These are phyloP conservation scores for Gaertneriomyces sp. DNA, from an alignment of 192 early-diverging fungal species.

Conservation along the genomic window DNA sequence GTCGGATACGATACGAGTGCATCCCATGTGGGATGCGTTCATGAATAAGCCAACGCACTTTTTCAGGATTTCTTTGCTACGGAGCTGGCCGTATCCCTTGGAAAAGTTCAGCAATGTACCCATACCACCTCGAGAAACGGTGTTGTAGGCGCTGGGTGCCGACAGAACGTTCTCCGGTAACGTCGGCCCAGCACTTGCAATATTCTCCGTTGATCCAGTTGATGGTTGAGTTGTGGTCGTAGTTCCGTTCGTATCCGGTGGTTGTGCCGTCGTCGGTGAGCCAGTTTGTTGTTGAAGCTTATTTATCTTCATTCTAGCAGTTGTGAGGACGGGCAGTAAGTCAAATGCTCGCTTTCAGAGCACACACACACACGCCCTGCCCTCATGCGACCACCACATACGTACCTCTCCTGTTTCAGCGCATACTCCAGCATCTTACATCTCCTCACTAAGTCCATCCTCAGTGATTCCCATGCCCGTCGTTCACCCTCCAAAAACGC, in stretches of 20 bases:
- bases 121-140: slow-evolving; percentile 15
- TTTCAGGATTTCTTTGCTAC: slow-evolving; percentile 71
- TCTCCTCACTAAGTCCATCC: slow-evolving; percentile 68
- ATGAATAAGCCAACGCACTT: slow-evolving; percentile 43
- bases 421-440: slow-evolving; percentile 87
- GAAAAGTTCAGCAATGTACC: slow-evolving; percentile 43
- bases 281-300: slow-evolving; percentile 5
- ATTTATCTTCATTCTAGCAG: background rate
- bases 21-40: background rate
- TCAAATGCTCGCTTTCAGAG: too few relatives aligned
- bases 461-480: slow-evolving; percentile 68
- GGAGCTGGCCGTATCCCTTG: slow-evolving; percentile 49
- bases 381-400: background rate
- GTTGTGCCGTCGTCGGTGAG: background rate
- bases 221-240: too few relatives aligned
- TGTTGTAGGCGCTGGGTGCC: slow-evolving; percentile 27
- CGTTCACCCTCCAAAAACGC: slow-evolving; percentile 75
- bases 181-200: background rate
- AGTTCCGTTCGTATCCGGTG: background rate
- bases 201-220: background rate
- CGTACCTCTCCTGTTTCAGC: slow-evolving; percentile 69
- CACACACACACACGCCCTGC: background rate
- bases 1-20: background rate
- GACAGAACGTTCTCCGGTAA: slow-evolving; percentile 18
- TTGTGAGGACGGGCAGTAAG: background rate